These are phyloP conservation scores for Alternaria infectoria DNA, from an alignment of 2,329 filamentous ascomycete species.

Conservation along the genomic window DNA sequence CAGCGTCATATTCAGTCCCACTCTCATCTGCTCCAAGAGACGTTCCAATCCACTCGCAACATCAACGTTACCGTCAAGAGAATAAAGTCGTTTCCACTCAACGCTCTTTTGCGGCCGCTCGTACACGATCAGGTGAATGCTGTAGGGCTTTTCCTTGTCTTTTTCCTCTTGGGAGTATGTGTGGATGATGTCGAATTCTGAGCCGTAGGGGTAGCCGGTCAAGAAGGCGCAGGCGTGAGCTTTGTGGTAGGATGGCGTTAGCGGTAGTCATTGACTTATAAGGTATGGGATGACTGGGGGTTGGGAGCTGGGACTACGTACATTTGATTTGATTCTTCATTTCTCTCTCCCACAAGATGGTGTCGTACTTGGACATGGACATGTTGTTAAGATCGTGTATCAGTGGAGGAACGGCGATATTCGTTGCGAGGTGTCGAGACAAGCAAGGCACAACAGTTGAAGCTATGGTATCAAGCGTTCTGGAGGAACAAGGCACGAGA, in stretches of 20 bases:
- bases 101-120: background rate
- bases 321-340: background rate
- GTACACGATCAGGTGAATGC: background rate
- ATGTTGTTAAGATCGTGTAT: background rate
- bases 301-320: background rate
- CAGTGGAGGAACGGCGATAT: background rate
- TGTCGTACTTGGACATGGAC: background rate
- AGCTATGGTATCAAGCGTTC: background rate
- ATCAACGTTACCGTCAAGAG: background rate
- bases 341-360: background rate
- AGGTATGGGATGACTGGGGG: background rate
- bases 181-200: background rate
- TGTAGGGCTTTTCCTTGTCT: background rate
- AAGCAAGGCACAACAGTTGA: background rate
- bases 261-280: background rate
- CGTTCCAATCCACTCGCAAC: background rate
- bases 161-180: background rate
- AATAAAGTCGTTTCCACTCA: background rate
- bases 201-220: background rate
- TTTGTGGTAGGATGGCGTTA: background rate
- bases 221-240: background rate
- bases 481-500: fast-evolving
- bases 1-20: no score
- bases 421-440: background rate
- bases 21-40: background rate